Base-by-base conservation (phyloP, 352 stramenopile genomes). In the Lagenidium sp. region DNA sequence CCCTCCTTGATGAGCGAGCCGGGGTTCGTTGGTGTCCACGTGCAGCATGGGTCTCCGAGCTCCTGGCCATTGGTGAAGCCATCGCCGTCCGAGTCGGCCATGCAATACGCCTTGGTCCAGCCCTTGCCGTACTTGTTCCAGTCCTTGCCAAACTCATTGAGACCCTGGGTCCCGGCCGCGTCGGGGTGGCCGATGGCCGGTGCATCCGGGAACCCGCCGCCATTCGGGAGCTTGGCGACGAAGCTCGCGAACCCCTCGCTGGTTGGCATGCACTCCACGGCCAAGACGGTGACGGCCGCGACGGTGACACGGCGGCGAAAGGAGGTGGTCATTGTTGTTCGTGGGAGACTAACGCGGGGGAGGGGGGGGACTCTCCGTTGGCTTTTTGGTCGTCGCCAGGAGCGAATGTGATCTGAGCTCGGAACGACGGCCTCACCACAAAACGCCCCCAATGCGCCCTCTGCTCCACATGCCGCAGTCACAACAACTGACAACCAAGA, bases 1-100 rank as follows among this genome's bases (percentile, higher is more conserved):
- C 76, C 76, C 5, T 72, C 55, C 6, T 64, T 72, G 41, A 88
- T 56, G n/a, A 88, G 58, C 1, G 36, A 40, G 8, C 44, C 72
- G 1, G 65, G 55, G 39, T 60, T 71, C 22, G 57, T 61, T 2
- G 39, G 44, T 35, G 50, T 73, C 65, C 65, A 77, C 21, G 49
- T 63, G 46, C 63, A 73, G 57, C 65, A 65, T 16, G 63, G 63
- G 31, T 73, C 63, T 4, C 63, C 60, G 8, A 73, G 55, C 47
- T 73, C 63, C 28, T 68, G 55, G 39, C 63, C 63, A 38, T 75
- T 75, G 8, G 52, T 65, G 39, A 60, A 59, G 26, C 63, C 60
- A 29, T 75, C 63, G 22, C 47, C 53, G 34, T 75, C 63, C 36
- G 56, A 65, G 50, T 75, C 63, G 16, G 41, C 45, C 23, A 56